Evolutionary conservation across 345 rosid genomes (phyloP).

Genomic region (Excoecaria agallocha): DNA sequence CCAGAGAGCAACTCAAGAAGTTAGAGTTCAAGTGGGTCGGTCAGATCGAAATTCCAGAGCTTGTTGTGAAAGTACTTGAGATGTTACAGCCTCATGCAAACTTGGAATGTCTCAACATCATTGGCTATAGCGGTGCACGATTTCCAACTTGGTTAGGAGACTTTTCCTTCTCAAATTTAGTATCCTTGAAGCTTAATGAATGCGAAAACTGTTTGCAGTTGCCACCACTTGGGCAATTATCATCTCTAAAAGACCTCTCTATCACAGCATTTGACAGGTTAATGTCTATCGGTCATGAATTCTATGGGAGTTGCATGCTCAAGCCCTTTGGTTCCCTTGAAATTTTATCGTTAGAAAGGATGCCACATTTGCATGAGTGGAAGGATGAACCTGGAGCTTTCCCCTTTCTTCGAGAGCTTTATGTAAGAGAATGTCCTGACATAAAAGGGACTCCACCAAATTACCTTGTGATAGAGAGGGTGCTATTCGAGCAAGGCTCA

Average conservation of each 20-base stretch:
- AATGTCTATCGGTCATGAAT: neutral
- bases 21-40: neutral
- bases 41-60: too few relatives aligned
- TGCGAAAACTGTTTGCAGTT: neutral
- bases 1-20: neutral
- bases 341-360: too few relatives aligned
- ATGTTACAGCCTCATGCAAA: neutral
- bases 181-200: neutral
- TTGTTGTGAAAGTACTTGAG: neutral
- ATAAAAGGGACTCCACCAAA: neutral
- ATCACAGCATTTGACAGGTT: neutral
- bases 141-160: neutral
- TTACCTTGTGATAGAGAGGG: too few relatives aligned
- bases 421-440: neutral
- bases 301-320: neutral
- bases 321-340: neutral
- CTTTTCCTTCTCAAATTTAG: neutral
- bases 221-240: neutral
- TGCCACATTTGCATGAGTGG: neutral
- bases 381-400: neutral
- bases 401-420: neutral
- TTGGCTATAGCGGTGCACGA: neutral
- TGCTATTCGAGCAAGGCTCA: too few relatives aligned
- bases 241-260: neutral
- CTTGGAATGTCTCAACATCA: neutral